Evolutionary conservation across 2,329 filamentous ascomycete genomes (phyloP), one percentile per base, ranked within the genome.

Genomic region (Exophiala dermatitidis): DNA sequence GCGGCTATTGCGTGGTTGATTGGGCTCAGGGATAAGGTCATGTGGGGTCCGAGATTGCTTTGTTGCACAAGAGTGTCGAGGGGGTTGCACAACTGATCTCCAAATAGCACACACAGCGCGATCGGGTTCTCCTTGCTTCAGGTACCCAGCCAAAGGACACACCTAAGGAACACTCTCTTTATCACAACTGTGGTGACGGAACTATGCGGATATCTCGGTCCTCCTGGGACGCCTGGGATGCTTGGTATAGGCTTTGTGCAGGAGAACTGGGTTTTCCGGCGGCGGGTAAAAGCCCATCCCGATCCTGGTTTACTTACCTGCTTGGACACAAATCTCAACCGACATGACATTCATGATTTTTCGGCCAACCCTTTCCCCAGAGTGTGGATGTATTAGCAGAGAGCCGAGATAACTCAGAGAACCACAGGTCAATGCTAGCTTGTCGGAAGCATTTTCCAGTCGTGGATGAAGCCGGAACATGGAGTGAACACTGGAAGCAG

Each of bases 341-440:
- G 57, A 59, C 47, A 59, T 47, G 12, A 59, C 57, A 41, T 59
- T 52, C 57, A 59, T 59, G 28, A 30, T 29, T 50, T 48, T 10
- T 30, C 19, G 8, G 6, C 42, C 26, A 26, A 29, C 3, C 12
- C 29, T 43, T 28, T 43, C 3, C 33, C 3, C 29, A 28, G 43
- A 37, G 29, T 5, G 10, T 28, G 26, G 38, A 26, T 38, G 36
- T 8, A 8, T 12, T 38, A n/a, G 5, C 6, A 38, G 36, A 5
- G 10, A 38, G 36, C 36, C 36, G 4, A 26, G 38, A 12, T 5
- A 10, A 9, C 12, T 6, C 12, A 38, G 26, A 49, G 34, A 33
- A 10, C 9, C 9, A 41, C 6, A 8, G 10, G n/a, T 28, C 38
- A 42, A 12, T 12, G 42, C 30, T 29, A 45, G 42, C 42, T 32